Evolutionary conservation across 1,139 yeast species (phyloP), one percentile per base, ranked within the genome.

Genomic region (Pichia sp.): DNA sequence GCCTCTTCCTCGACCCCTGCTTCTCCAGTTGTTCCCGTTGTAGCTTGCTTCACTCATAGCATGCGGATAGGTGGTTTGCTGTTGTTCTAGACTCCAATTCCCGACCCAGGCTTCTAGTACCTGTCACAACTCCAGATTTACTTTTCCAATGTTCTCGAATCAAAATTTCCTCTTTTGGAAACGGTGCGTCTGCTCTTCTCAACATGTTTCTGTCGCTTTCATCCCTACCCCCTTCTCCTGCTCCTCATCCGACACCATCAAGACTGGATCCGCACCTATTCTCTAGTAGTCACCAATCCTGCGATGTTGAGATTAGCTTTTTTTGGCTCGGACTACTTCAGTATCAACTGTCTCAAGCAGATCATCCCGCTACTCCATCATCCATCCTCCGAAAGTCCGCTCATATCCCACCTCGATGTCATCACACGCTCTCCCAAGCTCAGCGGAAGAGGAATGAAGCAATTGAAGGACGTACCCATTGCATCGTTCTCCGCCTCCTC

Each of bases 281-380:
- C 24, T 20, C 24, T 20, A 20, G 24, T 20, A 20, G 24, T 20
- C 2, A 16, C 20, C 16, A 27, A 9, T 4, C 16, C 14, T 10
- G 40, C 3, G 6, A 50, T 43, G 50, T 48, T 64, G 17, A 55
- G 55, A 36, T 42, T 67, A 6, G 70, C 64, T 1, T 88, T 84
- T 66, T 91, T 92, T 68, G 97, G 97, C 0, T 81, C 93, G 5
- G 98, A 91, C 64, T 68, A 68, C 43, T 91, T 90, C 71, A 85
- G 95, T 60, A 78, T 84, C 7, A 73, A 72, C 9, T 80, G 92
- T 6, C 73, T 91, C 46, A 63, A 70, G 10, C 75, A 72, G 16
- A 69, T 90, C 6, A 60, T 75, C 2, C 65, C 71, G 2, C 69
- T 79, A 47, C 67, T 69, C 52, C 36, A 49, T 6, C 9, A 50